phyloP scores from a whole-genome alignment of 192 early-diverging fungal species.

The Coemansia sp. region DNA sequence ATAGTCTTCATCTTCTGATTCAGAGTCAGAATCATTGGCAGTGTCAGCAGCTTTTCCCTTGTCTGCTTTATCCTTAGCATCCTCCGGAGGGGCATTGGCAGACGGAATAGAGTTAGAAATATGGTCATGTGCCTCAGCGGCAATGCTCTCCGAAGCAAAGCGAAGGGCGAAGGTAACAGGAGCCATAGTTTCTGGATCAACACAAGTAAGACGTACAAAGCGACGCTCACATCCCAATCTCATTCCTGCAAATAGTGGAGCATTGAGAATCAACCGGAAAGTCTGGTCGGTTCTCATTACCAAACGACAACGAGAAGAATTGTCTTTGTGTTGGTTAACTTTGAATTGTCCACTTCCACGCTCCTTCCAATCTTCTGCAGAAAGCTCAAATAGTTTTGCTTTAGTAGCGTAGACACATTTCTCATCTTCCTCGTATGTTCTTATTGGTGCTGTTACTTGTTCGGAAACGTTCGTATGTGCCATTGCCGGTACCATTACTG shows the following conservation, averaged over 20 bases:
- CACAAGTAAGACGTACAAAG: slow-evolving; percentile 41
- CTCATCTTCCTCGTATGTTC: slow-evolving; percentile 56
- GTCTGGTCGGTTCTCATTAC: slow-evolving; percentile 55
- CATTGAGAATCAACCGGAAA: slow-evolving; percentile 50
- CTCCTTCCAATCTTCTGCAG: slow-evolving; percentile 42
- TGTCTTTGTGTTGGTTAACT: slow-evolving; percentile 34
- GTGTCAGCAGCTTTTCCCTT: slow-evolving; percentile 2
- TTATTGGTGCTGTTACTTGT: slow-evolving; percentile 11
- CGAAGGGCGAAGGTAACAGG: slow-evolving; percentile 33
- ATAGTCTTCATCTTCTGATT: slow-evolving; percentile 16
- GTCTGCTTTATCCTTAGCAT: slow-evolving; percentile 5
- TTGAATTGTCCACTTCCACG: slow-evolving; percentile 52
- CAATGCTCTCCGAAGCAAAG: slow-evolving; percentile 29
- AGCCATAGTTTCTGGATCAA: slow-evolving; percentile 23
- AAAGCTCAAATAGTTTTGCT: slow-evolving; percentile 52
- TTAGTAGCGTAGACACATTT: slow-evolving; percentile 41
- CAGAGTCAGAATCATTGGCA: slow-evolving; percentile 6
- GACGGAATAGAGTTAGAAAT: slow-evolving; percentile 21
- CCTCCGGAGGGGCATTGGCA: neutral
- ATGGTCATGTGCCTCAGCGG: slow-evolving; percentile 12
- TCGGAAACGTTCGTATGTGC: slow-evolving; percentile 17
- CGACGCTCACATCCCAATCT: slow-evolving; percentile 26
- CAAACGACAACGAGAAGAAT: slow-evolving; percentile 19
- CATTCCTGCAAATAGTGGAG: slow-evolving; percentile 38
- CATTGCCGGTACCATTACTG: slow-evolving; percentile 22